Evolutionary conservation across 2,329 filamentous ascomycete species (phyloP).

Genomic region (Phyllosticta citribraziliensis): DNA sequence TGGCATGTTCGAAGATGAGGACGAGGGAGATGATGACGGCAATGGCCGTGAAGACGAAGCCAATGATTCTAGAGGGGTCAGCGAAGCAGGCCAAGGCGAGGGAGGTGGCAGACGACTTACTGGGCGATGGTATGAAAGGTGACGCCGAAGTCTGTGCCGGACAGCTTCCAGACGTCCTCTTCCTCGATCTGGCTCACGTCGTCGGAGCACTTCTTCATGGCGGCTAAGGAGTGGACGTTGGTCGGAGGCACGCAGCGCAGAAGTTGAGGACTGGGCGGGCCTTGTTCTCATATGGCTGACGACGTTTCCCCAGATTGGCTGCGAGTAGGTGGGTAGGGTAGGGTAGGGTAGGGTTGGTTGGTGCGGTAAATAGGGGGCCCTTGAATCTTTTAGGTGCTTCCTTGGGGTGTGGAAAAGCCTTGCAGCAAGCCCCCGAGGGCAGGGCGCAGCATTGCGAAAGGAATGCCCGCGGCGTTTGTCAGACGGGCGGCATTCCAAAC

Average conservation of each 20-base stretch:
- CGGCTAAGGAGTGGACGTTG: constrained; percentile 8
- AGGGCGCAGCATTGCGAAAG: neutral
- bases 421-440: neutral
- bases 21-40: constrained; percentile 42
- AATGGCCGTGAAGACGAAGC: constrained; percentile 43
- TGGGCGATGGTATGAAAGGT: constrained; percentile 8
- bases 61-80: constrained; percentile 27
- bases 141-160: constrained; percentile 8
- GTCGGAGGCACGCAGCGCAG: constrained; percentile 8
- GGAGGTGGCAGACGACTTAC: constrained; percentile 6
- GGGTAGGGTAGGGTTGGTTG: neutral
- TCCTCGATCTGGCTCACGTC: constrained; percentile 28
- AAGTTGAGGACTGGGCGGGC: neutral
- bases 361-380: neutral
- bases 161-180: constrained; percentile 9
- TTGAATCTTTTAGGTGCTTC: neutral
- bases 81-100: neutral
- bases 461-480: neutral
- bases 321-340: neutral
- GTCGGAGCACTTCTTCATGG: constrained; percentile 16
- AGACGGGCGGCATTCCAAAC: neutral
- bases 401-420: neutral
- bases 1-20: constrained; percentile 48
- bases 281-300: neutral
- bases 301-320: neutral